A percentile compares a stretch with the other conserved stretches of the same genome.
phyloP scores from a whole-genome alignment of 352 stramenopile species.

The Pythium insidiosum region DNA sequence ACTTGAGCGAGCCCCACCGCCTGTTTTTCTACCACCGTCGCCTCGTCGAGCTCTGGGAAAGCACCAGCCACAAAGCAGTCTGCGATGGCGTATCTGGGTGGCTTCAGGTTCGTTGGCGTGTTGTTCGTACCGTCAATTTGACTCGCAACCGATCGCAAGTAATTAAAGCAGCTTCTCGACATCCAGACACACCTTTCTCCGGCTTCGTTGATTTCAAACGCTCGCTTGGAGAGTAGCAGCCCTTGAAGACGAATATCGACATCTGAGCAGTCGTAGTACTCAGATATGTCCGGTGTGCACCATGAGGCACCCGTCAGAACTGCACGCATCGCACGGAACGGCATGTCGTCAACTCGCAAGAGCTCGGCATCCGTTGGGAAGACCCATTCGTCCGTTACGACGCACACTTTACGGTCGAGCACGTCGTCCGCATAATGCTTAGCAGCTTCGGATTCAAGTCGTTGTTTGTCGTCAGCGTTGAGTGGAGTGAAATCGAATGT shows the following conservation, averaged over 20 bases:
- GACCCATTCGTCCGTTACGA: slow-evolving; percentile 4
- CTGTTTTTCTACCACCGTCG: slow-evolving; percentile 12
- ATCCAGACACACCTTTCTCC: slow-evolving; percentile 4
- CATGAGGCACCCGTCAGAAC: not conserved
- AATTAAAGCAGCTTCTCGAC: not conserved
- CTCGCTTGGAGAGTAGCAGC: slow-evolving; percentile 6
- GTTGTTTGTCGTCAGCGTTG: not conserved
- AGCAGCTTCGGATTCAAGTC: not conserved
- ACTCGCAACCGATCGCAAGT: slow-evolving; percentile 3
- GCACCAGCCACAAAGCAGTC: slow-evolving; percentile 15
- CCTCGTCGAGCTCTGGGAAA: slow-evolving; percentile 6
- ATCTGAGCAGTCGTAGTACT: slow-evolving; percentile 15
- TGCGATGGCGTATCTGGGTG: slow-evolving; percentile 16
- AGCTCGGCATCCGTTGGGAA: not conserved
- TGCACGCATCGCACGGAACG: slow-evolving; percentile 1
- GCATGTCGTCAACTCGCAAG: not conserved
- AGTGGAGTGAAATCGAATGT: slow-evolving; percentile 1
- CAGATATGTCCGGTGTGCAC: not conserved
- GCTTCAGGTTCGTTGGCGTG: not conserved
- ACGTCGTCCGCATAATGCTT: not conserved
- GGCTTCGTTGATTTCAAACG: slow-evolving; percentile 1
- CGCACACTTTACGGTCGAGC: slow-evolving; percentile 6
- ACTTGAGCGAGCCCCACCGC: slow-evolving; percentile 12
- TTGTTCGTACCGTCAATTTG: not conserved
- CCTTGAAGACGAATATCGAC: slow-evolving; percentile 4